Percentiles rank a stretch among this genome's conserved stretches.
These are phyloP conservation scores for Cenchrus fungigraminus DNA, from an alignment of 176 grass and related monocot species.

Conservation along the genomic window DNA sequence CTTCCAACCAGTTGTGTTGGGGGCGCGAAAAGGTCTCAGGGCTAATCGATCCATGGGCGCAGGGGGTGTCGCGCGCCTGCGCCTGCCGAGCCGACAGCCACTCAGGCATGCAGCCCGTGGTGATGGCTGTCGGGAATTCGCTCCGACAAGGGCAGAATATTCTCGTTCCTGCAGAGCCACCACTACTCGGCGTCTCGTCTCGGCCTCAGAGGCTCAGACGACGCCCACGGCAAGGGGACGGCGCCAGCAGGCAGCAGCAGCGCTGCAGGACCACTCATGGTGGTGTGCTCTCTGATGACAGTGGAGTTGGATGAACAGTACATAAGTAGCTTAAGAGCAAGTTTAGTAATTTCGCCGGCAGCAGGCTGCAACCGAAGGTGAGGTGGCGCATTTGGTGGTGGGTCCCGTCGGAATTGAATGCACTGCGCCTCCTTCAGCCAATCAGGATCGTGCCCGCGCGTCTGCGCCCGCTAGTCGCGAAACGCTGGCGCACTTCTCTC, in stretches of 20 bases:
- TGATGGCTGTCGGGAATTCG: slow-evolving; percentile 49
- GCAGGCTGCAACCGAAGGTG: too few relatives aligned
- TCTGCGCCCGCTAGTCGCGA: too few relatives aligned
- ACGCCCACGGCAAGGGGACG: not conserved
- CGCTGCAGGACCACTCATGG: slow-evolving; percentile 13
- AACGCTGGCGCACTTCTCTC: too few relatives aligned
- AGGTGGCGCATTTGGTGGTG: too few relatives aligned
- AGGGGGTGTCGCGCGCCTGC: slow-evolving; percentile 42
- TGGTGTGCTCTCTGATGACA: not conserved
- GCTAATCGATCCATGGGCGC: slow-evolving; percentile 46
- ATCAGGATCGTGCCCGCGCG: too few relatives aligned
- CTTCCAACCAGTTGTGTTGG: slow-evolving; percentile 18
- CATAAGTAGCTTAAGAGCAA: not conserved
- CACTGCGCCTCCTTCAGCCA: too few relatives aligned
- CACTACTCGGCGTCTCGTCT: not conserved
- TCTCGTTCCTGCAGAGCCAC: not conserved
- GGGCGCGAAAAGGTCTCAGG: slow-evolving; percentile 29
- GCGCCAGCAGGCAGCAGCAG: not conserved
- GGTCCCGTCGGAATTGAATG: too few relatives aligned
- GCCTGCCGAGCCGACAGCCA: slow-evolving; percentile 46
- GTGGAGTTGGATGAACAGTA: not conserved
- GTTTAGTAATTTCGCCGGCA: too few relatives aligned
- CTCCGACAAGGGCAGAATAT: slow-evolving; percentile 40
- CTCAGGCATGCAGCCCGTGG: slow-evolving; percentile 32
- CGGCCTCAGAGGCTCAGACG: not conserved